phyloP scores from a whole-genome alignment of 2,329 filamentous ascomycete genomes.

The Microdochium nivale region DNA sequence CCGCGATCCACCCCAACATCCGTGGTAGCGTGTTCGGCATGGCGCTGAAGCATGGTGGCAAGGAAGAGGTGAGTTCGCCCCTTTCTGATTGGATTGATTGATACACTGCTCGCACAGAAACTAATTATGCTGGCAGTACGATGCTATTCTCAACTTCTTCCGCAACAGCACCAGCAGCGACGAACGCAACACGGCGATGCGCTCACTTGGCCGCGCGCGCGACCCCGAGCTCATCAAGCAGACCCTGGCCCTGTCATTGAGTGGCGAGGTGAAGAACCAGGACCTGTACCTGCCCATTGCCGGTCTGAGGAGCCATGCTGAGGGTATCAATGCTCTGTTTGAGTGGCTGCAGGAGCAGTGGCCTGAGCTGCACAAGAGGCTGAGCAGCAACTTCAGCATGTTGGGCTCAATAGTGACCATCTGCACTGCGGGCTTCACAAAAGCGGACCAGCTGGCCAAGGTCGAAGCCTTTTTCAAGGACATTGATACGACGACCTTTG shows the following conservation, averaged over 20 bases:
- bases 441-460: conserved; percentile 62
- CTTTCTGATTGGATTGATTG: background rate
- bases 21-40: conserved; percentile 81
- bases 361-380: conserved; percentile 71
- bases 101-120: background rate
- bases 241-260: conserved; percentile 67
- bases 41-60: conserved; percentile 73
- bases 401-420: conserved; percentile 77
- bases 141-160: conserved; percentile 68
- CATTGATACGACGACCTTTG: conserved; percentile 78
- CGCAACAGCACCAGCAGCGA: conserved; percentile 68
- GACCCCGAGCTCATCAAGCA: conserved; percentile 72
- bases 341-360: conserved; percentile 80
- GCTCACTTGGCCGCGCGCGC: conserved; percentile 70
- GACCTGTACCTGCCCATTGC: conserved; percentile 86
- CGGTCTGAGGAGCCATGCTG: conserved; percentile 66
- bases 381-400: conserved; percentile 82
- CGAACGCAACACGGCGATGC: conserved; percentile 86
- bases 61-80: conserved; percentile 55
- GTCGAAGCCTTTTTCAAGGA: conserved; percentile 74
- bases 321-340: conserved; percentile 75
- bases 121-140: conserved; percentile 45
- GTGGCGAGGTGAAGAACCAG: conserved; percentile 82
- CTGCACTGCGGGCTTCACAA: conserved; percentile 73
- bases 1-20: conserved; percentile 86